A percentile compares a stretch with the other conserved stretches of the same genome.
Conservation (phyloP, 1,139 yeast species). For the Magnusiomyces suaveolens region DNA sequence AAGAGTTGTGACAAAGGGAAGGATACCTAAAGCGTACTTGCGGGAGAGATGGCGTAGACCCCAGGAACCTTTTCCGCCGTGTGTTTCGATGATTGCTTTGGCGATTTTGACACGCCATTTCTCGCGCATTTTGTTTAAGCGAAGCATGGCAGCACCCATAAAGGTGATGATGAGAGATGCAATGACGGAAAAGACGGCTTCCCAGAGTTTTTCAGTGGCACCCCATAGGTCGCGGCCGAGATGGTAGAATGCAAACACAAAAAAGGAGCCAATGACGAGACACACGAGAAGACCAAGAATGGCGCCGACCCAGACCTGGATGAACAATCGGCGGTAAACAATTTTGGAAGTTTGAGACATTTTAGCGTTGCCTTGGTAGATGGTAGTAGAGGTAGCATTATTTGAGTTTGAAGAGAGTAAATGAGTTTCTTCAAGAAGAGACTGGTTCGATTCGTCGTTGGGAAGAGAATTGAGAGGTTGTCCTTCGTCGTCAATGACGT, state of each 20-base stretch:
- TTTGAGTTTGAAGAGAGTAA: neutral
- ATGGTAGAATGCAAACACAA: conserved; percentile 65
- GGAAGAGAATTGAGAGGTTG: neutral
- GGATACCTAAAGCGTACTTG: conserved; percentile 65
- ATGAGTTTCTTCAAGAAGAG: neutral
- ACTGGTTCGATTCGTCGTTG: neutral
- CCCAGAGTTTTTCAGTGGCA: conserved; percentile 81
- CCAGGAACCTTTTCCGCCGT: conserved; percentile 20
- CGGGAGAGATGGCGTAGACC: conserved; percentile 31
- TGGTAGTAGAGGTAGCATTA: neutral
- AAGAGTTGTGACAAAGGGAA: conserved; percentile 74
- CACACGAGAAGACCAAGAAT: conserved; percentile 63
- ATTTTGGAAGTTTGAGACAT: neutral
- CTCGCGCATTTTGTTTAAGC: conserved; percentile 77
- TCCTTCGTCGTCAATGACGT: neutral
- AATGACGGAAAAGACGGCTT: conserved; percentile 73
- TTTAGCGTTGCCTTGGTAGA: neutral
- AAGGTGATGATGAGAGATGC: conserved; percentile 74
- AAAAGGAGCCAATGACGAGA: conserved; percentile 61
- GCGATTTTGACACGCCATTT: conserved; percentile 77
- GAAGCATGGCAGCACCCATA: conserved; percentile 80
- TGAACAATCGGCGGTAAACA: conserved; percentile 33
- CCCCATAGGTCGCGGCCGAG: conserved; percentile 77
- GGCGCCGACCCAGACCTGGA: conserved; percentile 85
- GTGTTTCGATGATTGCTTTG: conserved; percentile 38